Base-by-base conservation (phyloP, 2,329 filamentous ascomycete species). In the Plenodomus biglobosus region DNA sequence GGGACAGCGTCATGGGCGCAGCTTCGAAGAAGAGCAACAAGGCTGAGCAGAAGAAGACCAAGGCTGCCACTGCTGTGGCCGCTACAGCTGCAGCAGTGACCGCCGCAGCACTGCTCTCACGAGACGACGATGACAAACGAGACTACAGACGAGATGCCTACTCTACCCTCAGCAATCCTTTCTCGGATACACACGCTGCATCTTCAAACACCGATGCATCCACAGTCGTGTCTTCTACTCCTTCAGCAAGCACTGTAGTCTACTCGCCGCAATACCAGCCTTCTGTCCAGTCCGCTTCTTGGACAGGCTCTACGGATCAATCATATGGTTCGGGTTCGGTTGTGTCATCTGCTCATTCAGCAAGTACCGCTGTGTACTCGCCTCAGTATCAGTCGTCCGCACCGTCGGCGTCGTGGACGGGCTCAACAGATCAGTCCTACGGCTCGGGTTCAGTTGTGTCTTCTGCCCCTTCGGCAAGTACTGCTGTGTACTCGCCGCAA, bases 371-470 rank as follows among this genome's bases (percentile, higher is more conserved):
- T 40, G 49, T 52, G 3, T 32, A 32, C 27, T 63, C 67, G 17
- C 75, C 76, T 2, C 74, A 71, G 52, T 71, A 70, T 32, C 72
- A 76, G 27, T 72, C 73, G 6, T 74, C 74, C 15, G 73, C 77
- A 49, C 55, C 73, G 27, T 32, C 27, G 11, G 27, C 6, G 3
- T 32, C 27, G 7, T 32, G 27, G 27, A 32, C 27, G 8, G 27
- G 27, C 8, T 32, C 27, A 3, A 32, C 27, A 11, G 27, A 32
- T 32, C 8, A 11, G 11, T 32, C 27, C 3, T 15, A 32, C 13
- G 8, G 13, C 3, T 32, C 27, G 3, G 27, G 27, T 3, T 32
- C 27, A 15, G 27, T 32, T 11, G 27, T 32, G 8, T 32, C 53
- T 19, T 53, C 50, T 3, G 42, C 58, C 8, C 59, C 59, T 17